These are phyloP conservation scores for Eucalyptus leucophloia DNA, from an alignment of 345 rosid species.

Conservation along the genomic window DNA sequence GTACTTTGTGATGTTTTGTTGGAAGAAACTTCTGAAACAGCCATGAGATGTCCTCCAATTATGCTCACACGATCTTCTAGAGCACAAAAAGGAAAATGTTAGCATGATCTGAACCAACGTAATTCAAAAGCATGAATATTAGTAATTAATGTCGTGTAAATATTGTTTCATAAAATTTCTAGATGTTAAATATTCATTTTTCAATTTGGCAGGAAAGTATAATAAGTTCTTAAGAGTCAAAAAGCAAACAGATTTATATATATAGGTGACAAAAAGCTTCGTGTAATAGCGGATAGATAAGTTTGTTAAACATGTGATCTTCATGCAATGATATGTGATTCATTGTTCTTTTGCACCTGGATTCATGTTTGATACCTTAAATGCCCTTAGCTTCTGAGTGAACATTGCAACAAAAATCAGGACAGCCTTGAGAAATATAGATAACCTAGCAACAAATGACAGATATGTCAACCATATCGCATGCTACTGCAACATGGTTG, in stretches of 20 bases:
- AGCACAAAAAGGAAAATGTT: neutral
- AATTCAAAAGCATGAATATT: neutral
- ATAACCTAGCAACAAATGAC: neutral
- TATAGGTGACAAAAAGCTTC: too few relatives aligned
- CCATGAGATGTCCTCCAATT: conserved; percentile 60
- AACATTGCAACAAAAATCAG: neutral
- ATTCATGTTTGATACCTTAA: neutral
- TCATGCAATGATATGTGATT: too few relatives aligned
- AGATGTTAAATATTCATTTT: neutral
- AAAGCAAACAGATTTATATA: neutral
- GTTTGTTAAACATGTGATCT: too few relatives aligned
- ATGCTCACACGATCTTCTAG: conserved; percentile 63
- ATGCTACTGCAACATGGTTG: neutral
- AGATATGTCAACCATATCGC: neutral
- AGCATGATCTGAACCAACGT: neutral
- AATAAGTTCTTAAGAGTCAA: neutral
- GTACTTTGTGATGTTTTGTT: conserved; percentile 23
- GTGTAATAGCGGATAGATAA: too few relatives aligned
- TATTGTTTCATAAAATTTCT: neutral
- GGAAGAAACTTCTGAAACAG: conserved; percentile 20
- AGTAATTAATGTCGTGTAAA: neutral
- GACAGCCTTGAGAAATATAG: neutral
- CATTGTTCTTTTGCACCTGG: neutral
- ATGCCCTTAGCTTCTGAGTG: neutral
- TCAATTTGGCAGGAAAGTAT: neutral